These are phyloP conservation scores for Starmera pachycereana DNA, from an alignment of 805 yeast genomes.

Conservation along the genomic window DNA sequence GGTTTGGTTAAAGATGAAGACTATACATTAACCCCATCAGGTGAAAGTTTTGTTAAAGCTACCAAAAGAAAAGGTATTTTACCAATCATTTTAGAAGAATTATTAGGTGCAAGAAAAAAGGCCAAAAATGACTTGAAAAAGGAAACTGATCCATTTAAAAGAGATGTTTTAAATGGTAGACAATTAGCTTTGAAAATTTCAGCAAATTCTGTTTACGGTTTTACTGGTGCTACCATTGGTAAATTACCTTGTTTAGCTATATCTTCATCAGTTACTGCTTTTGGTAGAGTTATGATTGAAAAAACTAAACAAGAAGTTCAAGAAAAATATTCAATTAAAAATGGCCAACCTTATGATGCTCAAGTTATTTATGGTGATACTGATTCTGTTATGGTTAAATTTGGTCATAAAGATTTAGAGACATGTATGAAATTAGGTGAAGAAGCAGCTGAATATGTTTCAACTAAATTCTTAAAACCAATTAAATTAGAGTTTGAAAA, in stretches of 20 bases:
- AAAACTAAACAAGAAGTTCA: slow-evolving; percentile 81
- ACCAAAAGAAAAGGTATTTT: slow-evolving; percentile 69
- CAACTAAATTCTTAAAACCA: slow-evolving; percentile 69
- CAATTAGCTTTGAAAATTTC: slow-evolving; percentile 93
- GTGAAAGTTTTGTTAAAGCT: slow-evolving; percentile 77
- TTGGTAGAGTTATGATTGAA: slow-evolving; percentile 96
- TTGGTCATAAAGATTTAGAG: slow-evolving; percentile 71
- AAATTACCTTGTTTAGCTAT: slow-evolving; percentile 94
- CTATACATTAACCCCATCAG: slow-evolving; percentile 82
- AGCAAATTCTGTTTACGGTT: slow-evolving; percentile 97
- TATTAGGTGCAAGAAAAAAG: slow-evolving; percentile 82
- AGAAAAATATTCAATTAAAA: slow-evolving; percentile 62
- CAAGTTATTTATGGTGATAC: slow-evolving; percentile 97
- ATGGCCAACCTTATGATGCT: slow-evolving; percentile 80
- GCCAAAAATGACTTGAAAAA: slow-evolving; percentile 86
- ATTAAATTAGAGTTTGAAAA: slow-evolving; percentile 94
- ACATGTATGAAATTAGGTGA: slow-evolving; percentile 88
- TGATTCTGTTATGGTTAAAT: slow-evolving; percentile 98
- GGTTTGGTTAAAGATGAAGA: slow-evolving; percentile 61
- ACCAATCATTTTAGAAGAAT: slow-evolving; percentile 85
- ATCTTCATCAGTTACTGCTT: slow-evolving; percentile 91
- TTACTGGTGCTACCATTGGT: slow-evolving; percentile 98
- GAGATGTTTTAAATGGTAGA: slow-evolving; percentile 92
- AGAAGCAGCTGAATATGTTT: slow-evolving; percentile 87
- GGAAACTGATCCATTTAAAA: slow-evolving; percentile 89